These are phyloP conservation scores for Excoecaria agallocha DNA, from an alignment of 345 rosid species.

Conservation along the genomic window DNA sequence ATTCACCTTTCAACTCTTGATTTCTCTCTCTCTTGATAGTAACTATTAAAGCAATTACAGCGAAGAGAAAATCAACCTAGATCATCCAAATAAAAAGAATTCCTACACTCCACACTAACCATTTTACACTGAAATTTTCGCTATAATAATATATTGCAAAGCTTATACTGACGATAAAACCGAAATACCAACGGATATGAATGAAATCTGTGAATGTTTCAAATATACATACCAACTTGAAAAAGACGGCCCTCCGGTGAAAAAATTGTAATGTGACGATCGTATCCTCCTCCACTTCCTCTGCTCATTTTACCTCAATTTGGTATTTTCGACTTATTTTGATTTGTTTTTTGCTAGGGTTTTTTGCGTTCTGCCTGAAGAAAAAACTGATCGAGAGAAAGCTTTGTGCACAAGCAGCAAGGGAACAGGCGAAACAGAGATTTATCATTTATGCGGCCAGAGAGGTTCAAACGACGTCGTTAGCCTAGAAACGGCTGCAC, in stretches of 20 bases:
- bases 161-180: background rate
- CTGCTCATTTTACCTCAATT: slow-evolving; percentile 53
- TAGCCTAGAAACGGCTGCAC: background rate
- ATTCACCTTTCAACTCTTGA: background rate
- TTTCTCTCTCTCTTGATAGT: background rate
- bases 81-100: background rate
- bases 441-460: background rate
- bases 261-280: slow-evolving; percentile 85
- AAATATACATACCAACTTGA: slow-evolving; percentile 56
- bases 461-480: background rate
- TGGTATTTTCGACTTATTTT: background rate
- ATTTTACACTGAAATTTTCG: background rate
- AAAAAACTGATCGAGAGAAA: background rate
- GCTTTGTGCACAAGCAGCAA: background rate
- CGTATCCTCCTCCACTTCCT: slow-evolving; percentile 88
- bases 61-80: background rate
- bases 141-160: background rate
- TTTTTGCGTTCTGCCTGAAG: background rate
- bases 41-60: too few relatives aligned
- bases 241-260: slow-evolving; percentile 90
- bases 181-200: background rate
- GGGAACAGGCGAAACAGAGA: background rate
- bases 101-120: background rate
- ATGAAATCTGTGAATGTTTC: background rate
- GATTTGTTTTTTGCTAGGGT: background rate